Conservation (phyloP, 2,329 filamentous ascomycete genomes). For the Scytalidium lignicola region DNA sequence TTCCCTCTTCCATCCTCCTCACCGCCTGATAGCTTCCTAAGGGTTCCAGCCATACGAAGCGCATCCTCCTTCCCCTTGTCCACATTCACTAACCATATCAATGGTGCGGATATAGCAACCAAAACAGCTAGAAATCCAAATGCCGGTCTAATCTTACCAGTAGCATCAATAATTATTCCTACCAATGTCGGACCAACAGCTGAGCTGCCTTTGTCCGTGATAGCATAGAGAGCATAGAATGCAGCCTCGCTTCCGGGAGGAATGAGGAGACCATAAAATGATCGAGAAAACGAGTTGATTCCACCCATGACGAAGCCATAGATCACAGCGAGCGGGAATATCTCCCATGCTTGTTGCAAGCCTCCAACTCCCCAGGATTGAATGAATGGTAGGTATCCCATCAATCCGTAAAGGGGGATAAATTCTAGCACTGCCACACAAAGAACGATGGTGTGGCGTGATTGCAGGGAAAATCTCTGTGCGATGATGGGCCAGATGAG, state of each 20-base stretch:
- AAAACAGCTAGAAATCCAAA: slow-evolving; percentile 86
- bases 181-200: slow-evolving; percentile 92
- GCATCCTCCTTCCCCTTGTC: slow-evolving; percentile 70
- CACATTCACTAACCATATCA: slow-evolving; percentile 81
- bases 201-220: slow-evolving; percentile 94
- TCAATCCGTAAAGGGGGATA: slow-evolving; percentile 84
- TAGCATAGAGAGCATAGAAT: slow-evolving; percentile 93
- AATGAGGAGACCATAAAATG: slow-evolving; percentile 86
- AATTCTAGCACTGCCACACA: slow-evolving; percentile 87
- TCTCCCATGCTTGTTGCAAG: slow-evolving; percentile 89
- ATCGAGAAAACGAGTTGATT: slow-evolving; percentile 83
- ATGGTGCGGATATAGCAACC: slow-evolving; percentile 73
- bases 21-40: slow-evolving; percentile 4
- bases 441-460: slow-evolving; percentile 81
- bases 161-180: slow-evolving; percentile 80
- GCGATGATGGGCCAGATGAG: slow-evolving; percentile 84
- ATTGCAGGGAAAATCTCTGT: slow-evolving; percentile 60
- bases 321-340: slow-evolving; percentile 85
- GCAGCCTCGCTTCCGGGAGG: slow-evolving; percentile 90
- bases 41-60: slow-evolving; percentile 47
- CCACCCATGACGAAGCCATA: slow-evolving; percentile 95
- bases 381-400: slow-evolving; percentile 81
- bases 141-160: slow-evolving; percentile 73
- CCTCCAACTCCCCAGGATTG: slow-evolving; percentile 70
- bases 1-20: background rate